Evolutionary conservation across 176 grass and related monocot genomes (phyloP).

Genomic region (Cenchrus americanus): DNA sequence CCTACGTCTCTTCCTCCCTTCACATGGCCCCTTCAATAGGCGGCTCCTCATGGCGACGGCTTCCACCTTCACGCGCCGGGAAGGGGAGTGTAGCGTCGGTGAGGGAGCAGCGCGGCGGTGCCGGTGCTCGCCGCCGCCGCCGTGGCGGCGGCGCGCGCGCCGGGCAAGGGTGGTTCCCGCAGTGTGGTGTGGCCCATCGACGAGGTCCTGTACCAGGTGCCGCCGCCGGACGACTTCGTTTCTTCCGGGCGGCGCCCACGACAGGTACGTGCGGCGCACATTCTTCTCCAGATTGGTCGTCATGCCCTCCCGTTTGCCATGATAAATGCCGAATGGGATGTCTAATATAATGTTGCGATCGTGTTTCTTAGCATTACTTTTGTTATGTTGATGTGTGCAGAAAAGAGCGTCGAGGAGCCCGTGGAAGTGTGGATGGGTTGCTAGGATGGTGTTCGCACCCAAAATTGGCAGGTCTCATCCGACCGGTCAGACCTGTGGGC

Average conservation of each 20-base stretch:
- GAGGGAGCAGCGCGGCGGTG: not conserved
- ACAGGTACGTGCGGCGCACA: not conserved
- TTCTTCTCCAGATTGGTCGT: too few species aligned
- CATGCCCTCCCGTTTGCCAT: not conserved
- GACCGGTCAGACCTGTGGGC: too few species aligned
- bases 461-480: too few species aligned
- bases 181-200: conserved; percentile 41
- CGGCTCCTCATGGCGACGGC: too few species aligned
- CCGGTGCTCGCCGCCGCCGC: too few species aligned
- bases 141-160: not conserved
- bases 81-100: not conserved
- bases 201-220: conserved; percentile 51
- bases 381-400: conserved; percentile 2
- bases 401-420: not conserved
- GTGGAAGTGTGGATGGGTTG: conserved; percentile 37
- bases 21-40: too few species aligned
- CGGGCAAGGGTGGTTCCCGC: not conserved
- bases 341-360: not conserved
- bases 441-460: too few species aligned
- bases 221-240: conserved; percentile 5
- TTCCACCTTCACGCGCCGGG: not conserved
- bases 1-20: too few species aligned
- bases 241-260: not conserved
- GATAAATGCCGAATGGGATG: too few species aligned
- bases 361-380: not conserved